Evolutionary conservation across 108 stramenopile genomes (phyloP), one percentile per base, ranked within the genome.

Genomic region (Cylindrotheca closterium): DNA sequence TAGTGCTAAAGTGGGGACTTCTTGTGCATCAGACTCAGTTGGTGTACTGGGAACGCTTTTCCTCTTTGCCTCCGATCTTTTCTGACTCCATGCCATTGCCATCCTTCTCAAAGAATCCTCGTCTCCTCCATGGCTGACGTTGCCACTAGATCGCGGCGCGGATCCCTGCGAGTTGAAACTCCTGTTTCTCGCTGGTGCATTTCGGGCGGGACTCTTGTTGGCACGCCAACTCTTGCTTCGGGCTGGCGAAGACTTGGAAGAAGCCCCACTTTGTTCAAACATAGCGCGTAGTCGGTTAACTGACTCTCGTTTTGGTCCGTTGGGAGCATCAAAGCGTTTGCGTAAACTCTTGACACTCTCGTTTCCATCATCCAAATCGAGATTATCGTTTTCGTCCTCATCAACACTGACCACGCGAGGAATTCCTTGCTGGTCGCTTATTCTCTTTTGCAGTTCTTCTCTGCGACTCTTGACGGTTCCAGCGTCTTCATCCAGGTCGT

Each of bases 311-410:
- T 59, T 17, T 12, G 37, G 25, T 25, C 61, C 55, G 27, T 32
- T 51, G 4, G 65, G 59, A 42, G 62, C 24, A 31, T 71, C 70
- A 27, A 66, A 74, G 28, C 30, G 32, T 26, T 61, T 58, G 15
- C 60, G 58, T 22, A 74, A 53, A 24, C 42, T 66, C 24, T 48
- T 22, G 4, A 73, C 73, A 32, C 73, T 74, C n/a, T n/a, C n/a
- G n/a, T n/a, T n/a, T n/a, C 42, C 50, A 18, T 74, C 73, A 34
- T 74, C 65, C 7, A 10, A 7, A 15, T 42, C 37, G 15, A 10
- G 10, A 15, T 42, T 42, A 7, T 42, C 10, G 10, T 42, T 15
- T 10, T 7, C 15, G 7, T 42, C 15, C 37, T 42, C 15, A 42
- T 42, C 37, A 10, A 10, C 15, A 15, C 10, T 10, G 15, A 15